Percentiles rank a stretch among this genome's conserved stretches.
phyloP scores from a whole-genome alignment of 306 rosid genomes.

The Gleditsia sinensis region DNA sequence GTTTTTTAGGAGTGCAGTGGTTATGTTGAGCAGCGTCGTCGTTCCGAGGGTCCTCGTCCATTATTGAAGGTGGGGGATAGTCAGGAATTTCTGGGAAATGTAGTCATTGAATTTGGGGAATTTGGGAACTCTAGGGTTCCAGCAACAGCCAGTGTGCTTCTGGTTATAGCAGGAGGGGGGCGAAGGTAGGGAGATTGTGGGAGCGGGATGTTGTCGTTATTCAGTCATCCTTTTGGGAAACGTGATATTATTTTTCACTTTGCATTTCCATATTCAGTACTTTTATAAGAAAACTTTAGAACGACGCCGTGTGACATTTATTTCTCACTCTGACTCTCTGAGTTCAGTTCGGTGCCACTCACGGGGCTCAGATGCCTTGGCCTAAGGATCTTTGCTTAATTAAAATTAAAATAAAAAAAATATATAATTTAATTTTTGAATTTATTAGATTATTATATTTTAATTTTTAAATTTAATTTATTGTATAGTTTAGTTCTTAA shows the following conservation, averaged over 20 bases:
- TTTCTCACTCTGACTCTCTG: too few relatives aligned
- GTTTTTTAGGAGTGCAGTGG: conserved; percentile 38
- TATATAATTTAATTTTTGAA: too few relatives aligned
- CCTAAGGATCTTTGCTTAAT: too few relatives aligned
- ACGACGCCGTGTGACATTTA: too few relatives aligned
- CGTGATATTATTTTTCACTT: too few relatives aligned
- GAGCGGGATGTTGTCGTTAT: not conserved
- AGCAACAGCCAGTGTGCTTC: not conserved
- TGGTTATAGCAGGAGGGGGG: not conserved
- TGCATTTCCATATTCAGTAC: too few relatives aligned
- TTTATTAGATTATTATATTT: too few relatives aligned
- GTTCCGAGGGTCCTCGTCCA: conserved; percentile 48
- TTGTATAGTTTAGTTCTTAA: too few relatives aligned
- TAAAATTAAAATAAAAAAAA: too few relatives aligned
- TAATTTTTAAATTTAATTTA: too few relatives aligned
- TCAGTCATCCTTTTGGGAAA: not conserved
- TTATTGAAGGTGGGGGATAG: not conserved
- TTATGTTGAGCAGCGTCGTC: conserved; percentile 23
- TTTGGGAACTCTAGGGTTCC: not conserved
- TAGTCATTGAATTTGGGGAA: not conserved
- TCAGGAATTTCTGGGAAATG: conserved; percentile 22
- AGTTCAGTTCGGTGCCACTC: too few relatives aligned
- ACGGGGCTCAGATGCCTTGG: too few relatives aligned
- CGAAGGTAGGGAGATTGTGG: not conserved
- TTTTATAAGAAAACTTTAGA: not conserved